Base-by-base conservation (phyloP, 2,329 filamentous ascomycete genomes). In the Penicillium sp. region DNA sequence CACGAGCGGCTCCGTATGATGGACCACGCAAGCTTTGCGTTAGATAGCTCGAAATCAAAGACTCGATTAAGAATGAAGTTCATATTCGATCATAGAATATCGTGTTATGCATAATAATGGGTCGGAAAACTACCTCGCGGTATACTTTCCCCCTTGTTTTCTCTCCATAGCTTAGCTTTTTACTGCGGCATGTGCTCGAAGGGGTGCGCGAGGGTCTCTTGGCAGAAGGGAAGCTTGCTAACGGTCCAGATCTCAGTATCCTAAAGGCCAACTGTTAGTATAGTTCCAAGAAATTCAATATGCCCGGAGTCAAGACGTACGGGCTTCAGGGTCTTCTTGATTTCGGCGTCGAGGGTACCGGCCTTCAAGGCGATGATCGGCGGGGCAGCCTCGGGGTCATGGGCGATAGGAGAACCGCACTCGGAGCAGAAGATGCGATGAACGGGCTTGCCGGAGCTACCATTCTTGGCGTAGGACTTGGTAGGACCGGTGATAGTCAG, bases 391-490 rank as follows among this genome's bases (percentile, higher is more conserved):
- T 85, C 81, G 22, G 82, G 82, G 68, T 85, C 82, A 67, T 86
- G 82, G 49, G 82, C 82, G 58, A 86, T 84, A 50, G 82, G 82
- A 13, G 80, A 84, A 53, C 82, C 82, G 68, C 82, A 86, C 62
- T 85, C 81, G 54, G 74, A 72, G 76, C 82, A 86, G 75, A 86
- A 86, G 67, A 84, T 72, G 55, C 82, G 81, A 74, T 84, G 81
- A 52, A 85, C 82, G 47, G 71, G 68, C 42, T 83, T 76, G 63
- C 82, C 82, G 0, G 80, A 84, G 50, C 70, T 73, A 54, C 80
- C 82, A 52, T 70, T 74, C 57, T 80, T 77, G 29, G 79, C 73
- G 68, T 70, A 86, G 65, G 73, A 82, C 78, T 86, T 86, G 68
- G 77, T 73, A 32, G 81, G 80, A 51, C 82, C 82, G 13, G 76